phyloP scores from a whole-genome alignment of 208 protist species.

The Trichomonas tenax region DNA sequence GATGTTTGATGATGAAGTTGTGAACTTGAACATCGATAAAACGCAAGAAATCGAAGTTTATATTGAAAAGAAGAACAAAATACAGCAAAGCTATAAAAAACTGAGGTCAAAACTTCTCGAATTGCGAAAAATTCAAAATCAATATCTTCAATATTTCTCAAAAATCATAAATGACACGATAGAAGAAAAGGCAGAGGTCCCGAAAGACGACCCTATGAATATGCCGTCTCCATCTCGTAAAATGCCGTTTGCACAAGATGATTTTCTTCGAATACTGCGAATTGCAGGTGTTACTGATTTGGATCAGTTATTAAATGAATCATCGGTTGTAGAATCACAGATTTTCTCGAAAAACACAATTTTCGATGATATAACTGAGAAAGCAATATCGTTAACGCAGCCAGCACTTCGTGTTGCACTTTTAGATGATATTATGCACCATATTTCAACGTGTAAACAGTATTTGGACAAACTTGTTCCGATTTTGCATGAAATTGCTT shows the following conservation, averaged over 20 bases:
- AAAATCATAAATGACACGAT: neutral
- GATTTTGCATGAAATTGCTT: neutral
- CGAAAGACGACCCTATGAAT: neutral
- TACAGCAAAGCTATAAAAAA: neutral
- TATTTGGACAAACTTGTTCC: neutral
- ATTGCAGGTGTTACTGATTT: neutral
- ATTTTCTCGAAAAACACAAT: neutral
- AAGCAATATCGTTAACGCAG: neutral
- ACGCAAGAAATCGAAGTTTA: neutral
- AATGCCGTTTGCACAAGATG: neutral
- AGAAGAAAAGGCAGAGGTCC: neutral
- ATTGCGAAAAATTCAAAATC: neutral
- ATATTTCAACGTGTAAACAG: neutral
- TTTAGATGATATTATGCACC: neutral
- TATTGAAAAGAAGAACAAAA: neutral
- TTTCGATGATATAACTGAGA: neutral
- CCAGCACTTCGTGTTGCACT: neutral
- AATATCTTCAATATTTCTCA: neutral
- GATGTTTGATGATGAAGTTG: neutral
- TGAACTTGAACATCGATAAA: neutral
- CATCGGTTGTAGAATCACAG: neutral
- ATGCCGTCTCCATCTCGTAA: neutral
- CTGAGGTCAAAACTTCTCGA: neutral
- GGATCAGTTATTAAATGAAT: neutral
- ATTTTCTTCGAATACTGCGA: neutral